Evolutionary conservation across 108 stramenopile species (phyloP), one percentile per base, ranked within the genome.

Genomic region (Fistulifera pelliculosa): DNA sequence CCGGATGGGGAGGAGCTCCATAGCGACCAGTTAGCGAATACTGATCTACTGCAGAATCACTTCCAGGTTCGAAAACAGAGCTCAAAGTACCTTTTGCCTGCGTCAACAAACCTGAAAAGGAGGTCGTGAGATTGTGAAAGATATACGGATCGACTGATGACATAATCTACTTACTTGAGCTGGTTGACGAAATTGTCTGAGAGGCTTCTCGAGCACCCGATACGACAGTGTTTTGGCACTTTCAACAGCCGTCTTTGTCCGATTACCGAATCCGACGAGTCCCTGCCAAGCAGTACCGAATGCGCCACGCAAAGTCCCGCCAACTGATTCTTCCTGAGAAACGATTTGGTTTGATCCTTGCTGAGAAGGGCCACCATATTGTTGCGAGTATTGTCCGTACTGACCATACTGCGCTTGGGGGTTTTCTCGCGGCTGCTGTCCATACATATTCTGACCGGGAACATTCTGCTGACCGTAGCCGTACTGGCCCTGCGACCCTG

Each of bases 231-330:
- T 75, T 67, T 56, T 54, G 48, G 70, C 78, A 27, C 48, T 54
- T 39, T 60, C 78, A 18, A 68, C 68, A 2, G 58, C 69, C 49
- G 71, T 72, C 38, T 70, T 70, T 0, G 80, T 76, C 13, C 54
- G 49, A 31, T 60, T 72, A 7, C 75, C 56, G 15, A 81, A 74
- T 6, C 80, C 80, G 8, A 81, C 52, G 4, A 81, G 38, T 27
- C 75, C 63, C 49, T 73, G 67, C 80, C 80, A 81, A 1, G 80
- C 60, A 1, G 35, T 54, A 17, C 75, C 71, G n/a, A 81, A 40
- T 5, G 75, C 75, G n/a, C 41, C 64, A 65, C 27, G 56, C 64
- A 17, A 80, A 61, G 31, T 61, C 65, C 39, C 44, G 35, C 19
- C 47, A 15, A 4, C 23, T 16, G 31, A 56, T 31, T 19, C 51